A percentile compares a stretch with the other conserved stretches of the same genome.
phyloP scores from a whole-genome alignment of 495 filamentous ascomycete species.

The Astrothelium subdiscretum region DNA sequence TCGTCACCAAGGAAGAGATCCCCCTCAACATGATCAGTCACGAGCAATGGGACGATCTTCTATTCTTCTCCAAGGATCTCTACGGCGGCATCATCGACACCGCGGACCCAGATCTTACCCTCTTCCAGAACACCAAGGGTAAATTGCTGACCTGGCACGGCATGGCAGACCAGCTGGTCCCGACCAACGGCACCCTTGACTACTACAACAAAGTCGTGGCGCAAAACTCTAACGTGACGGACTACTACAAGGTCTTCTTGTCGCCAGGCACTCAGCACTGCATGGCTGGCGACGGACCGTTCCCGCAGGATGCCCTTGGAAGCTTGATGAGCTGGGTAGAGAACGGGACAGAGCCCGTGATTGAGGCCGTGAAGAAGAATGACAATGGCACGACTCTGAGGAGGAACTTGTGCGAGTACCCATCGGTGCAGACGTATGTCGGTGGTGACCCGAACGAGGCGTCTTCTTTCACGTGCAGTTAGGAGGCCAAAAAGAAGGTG shows the following conservation, averaged over 20 bases:
- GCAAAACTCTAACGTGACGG: conserved; percentile 10
- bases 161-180: conserved; percentile 19
- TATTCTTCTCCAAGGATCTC: conserved; percentile 18
- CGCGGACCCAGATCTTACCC: conserved; percentile 31
- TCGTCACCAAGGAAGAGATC: conserved; percentile 17
- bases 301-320: conserved; percentile 12
- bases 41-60: conserved; percentile 15
- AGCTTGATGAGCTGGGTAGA: conserved; percentile 23
- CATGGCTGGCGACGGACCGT: conserved; percentile 12
- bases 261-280: conserved; percentile 22
- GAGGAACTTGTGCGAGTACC: conserved; percentile 13
- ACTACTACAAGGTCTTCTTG: conserved; percentile 20
- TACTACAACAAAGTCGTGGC: conserved; percentile 20
- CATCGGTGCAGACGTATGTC: conserved; percentile 10
- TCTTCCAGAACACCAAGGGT: conserved; percentile 27
- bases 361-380: conserved; percentile 8
- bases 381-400: background rate
- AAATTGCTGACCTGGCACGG: conserved; percentile 37
- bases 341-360: conserved; percentile 15
- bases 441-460: conserved; percentile 8
- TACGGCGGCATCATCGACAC: conserved; percentile 27
- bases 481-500: too few relatives aligned
- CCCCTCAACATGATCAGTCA: conserved; percentile 6
- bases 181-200: conserved; percentile 11
- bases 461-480: conserved; percentile 6